Evolutionary conservation across 768 basidiomycete species (phyloP), one percentile per base, ranked within the genome.

Genomic region (Leccinum ochraceum): DNA sequence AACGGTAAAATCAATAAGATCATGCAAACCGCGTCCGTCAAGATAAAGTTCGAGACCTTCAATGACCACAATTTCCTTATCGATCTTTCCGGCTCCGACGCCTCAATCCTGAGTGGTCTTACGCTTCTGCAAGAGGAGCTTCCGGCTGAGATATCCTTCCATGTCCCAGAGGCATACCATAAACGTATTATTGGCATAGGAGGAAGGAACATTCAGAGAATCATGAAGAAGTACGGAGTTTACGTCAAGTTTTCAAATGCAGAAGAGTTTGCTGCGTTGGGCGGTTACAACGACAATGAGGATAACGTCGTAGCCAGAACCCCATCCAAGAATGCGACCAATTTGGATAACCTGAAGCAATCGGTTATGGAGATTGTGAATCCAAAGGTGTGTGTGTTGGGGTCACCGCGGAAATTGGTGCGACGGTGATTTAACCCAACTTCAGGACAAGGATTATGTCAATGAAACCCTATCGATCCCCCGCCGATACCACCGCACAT

Each of bases 1-100:
- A 98, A 98, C 69, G 96, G 96, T 60, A 99, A 99, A 78, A 94
- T 98, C 75, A 98, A 98, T 81, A 98, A 98, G 80, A 97, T 98
- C 74, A 98, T 98, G 94, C 95, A 98, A 75, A 89, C 88, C 13
- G 91, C 95, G 32, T 92, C 91, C 67, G 95, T 95, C 72, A 96
- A 97, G 79, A 97, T 99, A 81, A 97, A 97, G 77, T 98, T 98
- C 63, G 96, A 98, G 80, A 96, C 95, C 6, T 92, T 96, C 79
- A 97, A 95, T 72, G 94, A 96, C 71, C 87, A 94, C 74, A 94
- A 95, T 74, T 95, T 95, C 78, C 83, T 95, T 68, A 94, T 96
- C 69, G 94, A 96, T 75, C 86, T 96, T 66, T 85, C 92, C 42
- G 92, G 94, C 28, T 86, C 86, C 64, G 92, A 95, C 71, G 81